These are phyloP conservation scores for Ilyonectria mors-panacis DNA, from an alignment of 2,329 filamentous ascomycete species.

Conservation along the genomic window DNA sequence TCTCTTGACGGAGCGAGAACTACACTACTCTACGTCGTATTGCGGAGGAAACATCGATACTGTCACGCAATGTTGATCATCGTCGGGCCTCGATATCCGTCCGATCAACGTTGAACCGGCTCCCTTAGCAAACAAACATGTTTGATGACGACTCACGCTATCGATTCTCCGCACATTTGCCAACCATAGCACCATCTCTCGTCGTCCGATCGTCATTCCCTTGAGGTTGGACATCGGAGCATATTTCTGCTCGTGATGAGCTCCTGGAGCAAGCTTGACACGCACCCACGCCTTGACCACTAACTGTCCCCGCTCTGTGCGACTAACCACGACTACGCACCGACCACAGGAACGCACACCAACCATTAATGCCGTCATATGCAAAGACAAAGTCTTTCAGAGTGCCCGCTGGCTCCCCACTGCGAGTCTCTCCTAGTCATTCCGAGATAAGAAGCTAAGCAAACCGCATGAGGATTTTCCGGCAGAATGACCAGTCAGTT, in stretches of 20 bases:
- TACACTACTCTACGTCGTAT: slow-evolving; percentile 20
- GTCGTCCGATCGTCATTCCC: not conserved
- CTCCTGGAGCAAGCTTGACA: not conserved
- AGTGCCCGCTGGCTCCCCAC: slow-evolving; percentile 5
- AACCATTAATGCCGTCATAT: not conserved
- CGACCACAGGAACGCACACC: slow-evolving; percentile 8
- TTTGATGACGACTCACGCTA: slow-evolving; percentile 9
- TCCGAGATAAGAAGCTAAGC: slow-evolving; percentile 11
- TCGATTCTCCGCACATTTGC: not conserved
- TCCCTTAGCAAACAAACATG: slow-evolving; percentile 14
- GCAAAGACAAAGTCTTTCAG: slow-evolving; percentile 3
- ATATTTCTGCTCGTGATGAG: not conserved
- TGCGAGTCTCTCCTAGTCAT: slow-evolving; percentile 8
- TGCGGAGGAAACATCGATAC: slow-evolving; percentile 23
- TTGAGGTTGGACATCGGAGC: not conserved
- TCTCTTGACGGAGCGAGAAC: slow-evolving; percentile 24
- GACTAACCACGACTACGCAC: slow-evolving; percentile 3
- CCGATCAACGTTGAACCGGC: slow-evolving; percentile 3
- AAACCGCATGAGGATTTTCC: slow-evolving; percentile 27
- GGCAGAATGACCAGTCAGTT: slow-evolving; percentile 17
- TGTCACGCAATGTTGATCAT: slow-evolving; percentile 20
- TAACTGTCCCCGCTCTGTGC: slow-evolving; percentile 2
- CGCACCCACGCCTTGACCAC: slow-evolving; percentile 6
- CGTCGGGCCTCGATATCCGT: slow-evolving; percentile 7
- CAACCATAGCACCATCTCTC: not conserved